Evolutionary conservation across 805 yeast species (phyloP), one percentile per base, ranked within the genome.

Genomic region (Saturnispora serradocipensis): DNA sequence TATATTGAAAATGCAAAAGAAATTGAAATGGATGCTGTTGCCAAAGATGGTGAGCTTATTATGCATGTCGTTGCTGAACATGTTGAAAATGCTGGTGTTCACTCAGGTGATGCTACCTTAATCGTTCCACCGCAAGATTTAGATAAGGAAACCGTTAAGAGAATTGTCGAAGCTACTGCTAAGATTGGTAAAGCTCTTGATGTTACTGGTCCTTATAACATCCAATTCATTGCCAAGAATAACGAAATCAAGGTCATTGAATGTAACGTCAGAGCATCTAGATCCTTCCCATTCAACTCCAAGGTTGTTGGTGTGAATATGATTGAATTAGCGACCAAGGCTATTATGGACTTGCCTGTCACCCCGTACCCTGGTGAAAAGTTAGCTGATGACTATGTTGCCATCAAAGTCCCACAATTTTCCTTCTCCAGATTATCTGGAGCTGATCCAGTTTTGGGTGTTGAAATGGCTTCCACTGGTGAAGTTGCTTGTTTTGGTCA

Each of bases 381-480:
- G 64, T 75, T 93, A 61, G 97, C 98, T 54, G 88, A 84, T 62
- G 91, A 91, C 67, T 91, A 89, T 72, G 95, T 93, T 68, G 97
- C 97, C 55, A 82, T 89, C 56, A 91, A 91, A 75, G 97, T 90
- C 53, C 98, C 98, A 11, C 98, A 91, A 71, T 91, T 91, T 72
- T 90, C 97, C 6, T 91, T 93, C 82, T 86, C 97, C 30, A 83
- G 98, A 70, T 78, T 91, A 59, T 87, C 97, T 46, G 98, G 98
- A 61, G 98, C 98, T 51, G 98, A 91, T 68, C 98, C 98, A 50
- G 89, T 91, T 55, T 76, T 91, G 59, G 98, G 98, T 73, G 98
- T 91, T 58, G 98, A 91, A 73, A 91, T 91, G 98, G 97, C 98
- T 18, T 91, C 97, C 30, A 91, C 98, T 56, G 98, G 98, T 77